Percentiles rank a stretch among this genome's conserved stretches.
phyloP scores from a whole-genome alignment of 169 alveolate species.

The Eimeria tenella region DNA sequence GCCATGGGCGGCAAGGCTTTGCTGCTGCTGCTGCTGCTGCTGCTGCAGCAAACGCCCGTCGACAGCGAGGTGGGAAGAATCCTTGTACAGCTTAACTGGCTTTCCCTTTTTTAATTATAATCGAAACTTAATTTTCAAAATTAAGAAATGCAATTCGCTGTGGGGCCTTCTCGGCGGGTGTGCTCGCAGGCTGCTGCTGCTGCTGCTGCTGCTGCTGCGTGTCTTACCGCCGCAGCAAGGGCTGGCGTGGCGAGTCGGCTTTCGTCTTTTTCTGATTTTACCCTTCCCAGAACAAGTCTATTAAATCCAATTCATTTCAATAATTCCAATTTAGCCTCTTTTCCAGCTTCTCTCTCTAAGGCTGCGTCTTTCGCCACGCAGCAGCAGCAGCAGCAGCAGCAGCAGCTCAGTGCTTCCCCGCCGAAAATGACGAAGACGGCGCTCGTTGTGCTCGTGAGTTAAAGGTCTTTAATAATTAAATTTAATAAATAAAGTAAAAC shows the following conservation, averaged over 20 bases:
- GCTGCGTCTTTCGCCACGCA: background rate
- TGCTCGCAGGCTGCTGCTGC: background rate
- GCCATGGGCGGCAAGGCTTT: background rate
- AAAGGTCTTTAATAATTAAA: background rate
- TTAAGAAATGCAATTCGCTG: background rate
- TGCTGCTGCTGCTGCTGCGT: no score
- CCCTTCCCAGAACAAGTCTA: background rate
- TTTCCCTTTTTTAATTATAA: background rate
- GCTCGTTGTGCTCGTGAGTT: constrained; percentile 2
- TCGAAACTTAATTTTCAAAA: background rate
- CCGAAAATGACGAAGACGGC: background rate
- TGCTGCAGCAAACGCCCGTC: background rate
- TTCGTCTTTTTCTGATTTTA: background rate
- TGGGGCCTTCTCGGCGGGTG: no score
- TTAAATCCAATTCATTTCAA: background rate
- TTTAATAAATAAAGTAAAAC: background rate
- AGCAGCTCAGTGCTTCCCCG: background rate
- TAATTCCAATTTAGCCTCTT: background rate
- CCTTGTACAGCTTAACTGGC: background rate
- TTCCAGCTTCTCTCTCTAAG: background rate
- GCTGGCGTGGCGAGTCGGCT: background rate
- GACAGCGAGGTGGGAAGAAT: background rate
- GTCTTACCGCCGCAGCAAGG: background rate
- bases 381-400: background rate
- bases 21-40: background rate